Evolutionary conservation across 1,139 yeast species (phyloP), one percentile per base, ranked within the genome.

Genomic region (Arxiozyma slooffiae): DNA sequence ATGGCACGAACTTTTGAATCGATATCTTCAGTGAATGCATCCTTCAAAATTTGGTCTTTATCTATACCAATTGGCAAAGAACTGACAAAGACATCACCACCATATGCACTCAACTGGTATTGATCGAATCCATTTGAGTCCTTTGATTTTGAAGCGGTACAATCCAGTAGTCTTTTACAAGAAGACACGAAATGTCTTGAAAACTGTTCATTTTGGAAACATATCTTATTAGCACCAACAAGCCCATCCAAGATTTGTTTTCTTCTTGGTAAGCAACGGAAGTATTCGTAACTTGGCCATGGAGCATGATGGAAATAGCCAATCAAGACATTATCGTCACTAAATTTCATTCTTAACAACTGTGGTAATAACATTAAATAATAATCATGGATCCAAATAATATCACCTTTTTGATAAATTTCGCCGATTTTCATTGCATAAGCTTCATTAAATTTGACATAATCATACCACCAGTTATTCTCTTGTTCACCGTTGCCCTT

Each of bases 361-460:
- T 86, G 96, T 1, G 98, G 98, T 52, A 92, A 72, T 50, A 92
- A 71, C 58, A 90, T 69, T 55, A 92, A 72, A 62, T 92, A 89
- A 70, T 89, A 90, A 70, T 92, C 98, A 70, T 92, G 97, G 55
- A 92, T 77, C 96, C 97, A 88, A 54, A 92, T 85, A 48, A 94
- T 77, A 66, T 92, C 99, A 44, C 98, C 98, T 2, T 92, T 89
- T 57, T 79, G 71, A 66, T 89, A 92, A 41, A 86, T 75, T 47
- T 77, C 73, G 58, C 80, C 76, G 57, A 92, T 82, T 58, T 80
- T 84, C 55, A 86, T 80, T 49, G 94, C 88, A 66, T 86, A 92
- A 7, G 90, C 90, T 67, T 89, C 96, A 67, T 94, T 92, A 70
- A 89, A 83, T 62, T 78, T 80, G 49, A 88, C 95, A 64, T 92